These are phyloP conservation scores for Castanopsis chinensis DNA, from an alignment of 306 rosid species.

Conservation along the genomic window DNA sequence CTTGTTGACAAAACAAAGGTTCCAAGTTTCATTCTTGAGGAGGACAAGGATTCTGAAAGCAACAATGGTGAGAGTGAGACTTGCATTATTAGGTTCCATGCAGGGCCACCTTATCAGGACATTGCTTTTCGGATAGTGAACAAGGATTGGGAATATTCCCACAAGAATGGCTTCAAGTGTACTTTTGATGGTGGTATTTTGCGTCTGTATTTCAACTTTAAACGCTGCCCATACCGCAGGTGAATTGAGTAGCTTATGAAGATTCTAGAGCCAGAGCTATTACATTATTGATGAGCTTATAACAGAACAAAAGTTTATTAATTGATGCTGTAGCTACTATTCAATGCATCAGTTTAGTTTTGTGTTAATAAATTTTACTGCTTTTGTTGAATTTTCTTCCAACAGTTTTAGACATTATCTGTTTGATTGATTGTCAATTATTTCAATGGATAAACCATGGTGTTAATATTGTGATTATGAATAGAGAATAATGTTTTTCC, in stretches of 20 bases:
- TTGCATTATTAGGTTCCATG: conserved; percentile 87
- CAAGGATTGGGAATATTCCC: conserved; percentile 95
- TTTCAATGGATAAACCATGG: no score
- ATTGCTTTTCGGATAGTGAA: conserved; percentile 89
- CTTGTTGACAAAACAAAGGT: conserved; percentile 92
- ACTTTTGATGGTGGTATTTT: conserved; percentile 86
- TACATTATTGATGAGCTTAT: no score
- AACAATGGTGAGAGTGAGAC: conserved; percentile 56
- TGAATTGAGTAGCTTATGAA: conserved; percentile 23
- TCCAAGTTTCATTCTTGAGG: conserved; percentile 77
- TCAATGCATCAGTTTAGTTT: no score
- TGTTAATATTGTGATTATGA: no score
- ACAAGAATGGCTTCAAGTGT: conserved; percentile 88
- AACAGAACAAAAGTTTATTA: no score
- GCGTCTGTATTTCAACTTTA: conserved; percentile 84
- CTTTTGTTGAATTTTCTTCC: no score
- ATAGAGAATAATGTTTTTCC: no score
- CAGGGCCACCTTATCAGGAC: conserved; percentile 96
- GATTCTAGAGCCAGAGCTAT: no score
- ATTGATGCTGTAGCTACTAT: no score
- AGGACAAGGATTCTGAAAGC: conserved; percentile 56
- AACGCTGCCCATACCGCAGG: conserved; percentile 80
- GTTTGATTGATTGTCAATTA: no score
- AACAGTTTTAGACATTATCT: no score
- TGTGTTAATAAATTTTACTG: no score